A percentile compares a stretch with the other conserved stretches of the same genome.
phyloP scores from a whole-genome alignment of 441 rosid genomes.

The Erodium trifolium region DNA sequence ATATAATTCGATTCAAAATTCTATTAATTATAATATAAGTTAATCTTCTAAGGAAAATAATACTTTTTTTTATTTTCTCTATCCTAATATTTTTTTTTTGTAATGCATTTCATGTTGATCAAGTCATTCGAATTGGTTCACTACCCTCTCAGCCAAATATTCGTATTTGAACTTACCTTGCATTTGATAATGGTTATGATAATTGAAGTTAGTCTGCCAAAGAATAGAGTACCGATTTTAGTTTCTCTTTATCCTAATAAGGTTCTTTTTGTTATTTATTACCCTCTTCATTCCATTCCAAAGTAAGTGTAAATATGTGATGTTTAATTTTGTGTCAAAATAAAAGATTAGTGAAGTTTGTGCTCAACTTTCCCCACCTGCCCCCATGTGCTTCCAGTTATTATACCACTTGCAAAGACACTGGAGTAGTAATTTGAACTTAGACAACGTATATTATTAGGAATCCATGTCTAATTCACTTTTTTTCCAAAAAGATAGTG shows the following conservation, averaged over 20 bases:
- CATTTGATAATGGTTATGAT: neutral
- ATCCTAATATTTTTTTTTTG: constrained; percentile 5
- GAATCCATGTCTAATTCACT: neutral
- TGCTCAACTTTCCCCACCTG: neutral
- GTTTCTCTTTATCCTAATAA: neutral
- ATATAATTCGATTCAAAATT: no score
- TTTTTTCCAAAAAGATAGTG: neutral
- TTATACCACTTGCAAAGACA: neutral
- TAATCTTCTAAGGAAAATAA: no score
- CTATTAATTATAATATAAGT: neutral
- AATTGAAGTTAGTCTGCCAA: neutral
- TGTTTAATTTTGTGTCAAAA: neutral
- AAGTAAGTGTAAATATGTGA: neutral
- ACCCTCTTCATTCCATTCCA: neutral
- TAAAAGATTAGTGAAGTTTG: neutral
- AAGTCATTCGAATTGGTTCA: constrained; percentile 89
- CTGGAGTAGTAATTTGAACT: neutral
- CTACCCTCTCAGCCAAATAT: constrained; percentile 14
- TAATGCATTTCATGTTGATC: constrained; percentile 83
- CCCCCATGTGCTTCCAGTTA: neutral
- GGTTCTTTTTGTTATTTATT: neutral
- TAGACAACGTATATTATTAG: neutral
- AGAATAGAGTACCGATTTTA: constrained; percentile 1
- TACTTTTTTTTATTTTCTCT: no score
- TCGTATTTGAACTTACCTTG: neutral